Conservation (phyloP, 2,329 filamentous ascomycete genomes). For the Chalaropsis thielavioides region DNA sequence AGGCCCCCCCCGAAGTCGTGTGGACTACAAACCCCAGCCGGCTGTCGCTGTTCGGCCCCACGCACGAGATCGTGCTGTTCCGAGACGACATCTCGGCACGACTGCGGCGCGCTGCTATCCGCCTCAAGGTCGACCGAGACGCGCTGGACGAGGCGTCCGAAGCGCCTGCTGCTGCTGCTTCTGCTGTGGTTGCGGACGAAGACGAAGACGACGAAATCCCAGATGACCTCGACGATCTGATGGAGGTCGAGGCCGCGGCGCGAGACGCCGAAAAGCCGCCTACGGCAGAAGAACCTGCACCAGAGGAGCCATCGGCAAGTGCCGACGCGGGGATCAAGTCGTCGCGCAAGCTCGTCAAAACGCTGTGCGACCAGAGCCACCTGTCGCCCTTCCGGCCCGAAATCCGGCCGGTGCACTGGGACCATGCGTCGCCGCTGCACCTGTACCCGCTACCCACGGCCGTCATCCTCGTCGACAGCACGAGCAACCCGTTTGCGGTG, state of each 20-base stretch:
- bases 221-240: conserved; percentile 22
- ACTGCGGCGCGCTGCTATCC: conserved; percentile 60
- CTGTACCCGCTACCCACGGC: conserved; percentile 81
- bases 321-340: conserved; percentile 33
- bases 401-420: conserved; percentile 76
- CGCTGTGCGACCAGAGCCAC: conserved; percentile 77
- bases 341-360: conserved; percentile 73
- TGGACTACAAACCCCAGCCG: conserved; percentile 84
- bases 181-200: neutral
- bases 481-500: conserved; percentile 67
- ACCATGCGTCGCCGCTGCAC: conserved; percentile 60
- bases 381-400: conserved; percentile 75
- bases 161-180: conserved; percentile 20
- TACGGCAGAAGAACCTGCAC: conserved; percentile 21
- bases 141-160: conserved; percentile 25
- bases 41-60: conserved; percentile 70
- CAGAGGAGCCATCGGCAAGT: conserved; percentile 23
- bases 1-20: conserved; percentile 53
- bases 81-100: conserved; percentile 74
- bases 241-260: conserved; percentile 32
- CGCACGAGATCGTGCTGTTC: conserved; percentile 75
- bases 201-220: conserved; percentile 16
- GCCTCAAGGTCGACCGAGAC: conserved; percentile 39
- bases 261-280: conserved; percentile 17
- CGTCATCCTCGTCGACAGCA: conserved; percentile 67